A percentile compares a stretch with the other conserved stretches of the same genome.
phyloP scores from a whole-genome alignment of 108 stramenopile genomes.

The Mediolabrus comicus region DNA sequence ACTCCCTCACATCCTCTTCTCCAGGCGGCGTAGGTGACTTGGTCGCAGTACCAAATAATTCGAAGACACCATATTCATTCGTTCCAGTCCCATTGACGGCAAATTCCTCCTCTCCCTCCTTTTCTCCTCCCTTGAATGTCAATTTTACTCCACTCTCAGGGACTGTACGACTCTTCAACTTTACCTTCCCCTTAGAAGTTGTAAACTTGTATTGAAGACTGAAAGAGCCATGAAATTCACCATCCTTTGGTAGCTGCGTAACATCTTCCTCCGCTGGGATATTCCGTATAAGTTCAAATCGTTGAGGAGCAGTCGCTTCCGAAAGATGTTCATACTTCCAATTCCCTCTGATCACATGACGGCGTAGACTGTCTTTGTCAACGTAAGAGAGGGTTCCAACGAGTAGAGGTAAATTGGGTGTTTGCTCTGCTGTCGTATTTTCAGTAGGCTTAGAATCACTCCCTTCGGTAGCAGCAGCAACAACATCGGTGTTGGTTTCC shows the following conservation, averaged over 20 bases:
- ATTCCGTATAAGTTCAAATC: constrained; percentile 78
- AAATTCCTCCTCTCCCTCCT: constrained; percentile 38
- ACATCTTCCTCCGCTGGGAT: constrained; percentile 66
- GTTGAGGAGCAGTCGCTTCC: constrained; percentile 59
- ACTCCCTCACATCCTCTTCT: constrained; percentile 55
- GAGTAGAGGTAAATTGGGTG: background rate
- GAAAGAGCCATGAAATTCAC: constrained; percentile 85
- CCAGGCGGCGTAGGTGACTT: constrained; percentile 23
- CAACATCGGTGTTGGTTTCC: background rate
- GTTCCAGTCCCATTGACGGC: constrained; percentile 68
- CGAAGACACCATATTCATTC: constrained; percentile 79
- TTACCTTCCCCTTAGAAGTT: constrained; percentile 74
- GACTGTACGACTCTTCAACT: constrained; percentile 68
- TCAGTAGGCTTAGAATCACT: background rate
- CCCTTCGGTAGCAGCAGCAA: background rate
- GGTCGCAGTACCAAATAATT: constrained; percentile 70
- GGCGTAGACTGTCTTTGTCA: constrained; percentile 54
- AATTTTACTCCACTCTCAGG: constrained; percentile 76
- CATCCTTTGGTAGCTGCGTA: constrained; percentile 65
- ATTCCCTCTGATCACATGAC: constrained; percentile 82
- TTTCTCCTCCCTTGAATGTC: constrained; percentile 57
- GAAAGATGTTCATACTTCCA: constrained; percentile 83
- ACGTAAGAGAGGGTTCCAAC: constrained; percentile 76
- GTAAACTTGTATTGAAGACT: constrained; percentile 61
- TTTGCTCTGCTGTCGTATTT: background rate